Evolutionary conservation across 352 stramenopile genomes (phyloP).

Genomic region (Phytopythium montanum): DNA sequence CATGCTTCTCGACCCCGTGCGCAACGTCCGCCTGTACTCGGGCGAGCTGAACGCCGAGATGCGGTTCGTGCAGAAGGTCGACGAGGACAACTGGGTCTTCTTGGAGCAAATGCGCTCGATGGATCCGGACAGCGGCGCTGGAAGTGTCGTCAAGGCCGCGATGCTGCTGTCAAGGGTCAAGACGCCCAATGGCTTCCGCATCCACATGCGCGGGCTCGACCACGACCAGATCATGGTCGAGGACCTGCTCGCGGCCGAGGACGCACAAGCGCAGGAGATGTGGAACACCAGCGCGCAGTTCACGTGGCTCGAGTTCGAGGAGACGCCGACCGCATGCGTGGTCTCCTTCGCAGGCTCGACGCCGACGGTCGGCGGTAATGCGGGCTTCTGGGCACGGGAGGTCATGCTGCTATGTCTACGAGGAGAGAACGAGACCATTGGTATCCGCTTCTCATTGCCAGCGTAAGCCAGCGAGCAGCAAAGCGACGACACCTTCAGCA

Average conservation of each 20-base stretch:
- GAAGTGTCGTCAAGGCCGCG: background rate
- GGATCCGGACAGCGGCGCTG: conserved; percentile 3
- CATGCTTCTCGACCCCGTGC: conserved; percentile 1
- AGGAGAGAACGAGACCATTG: background rate
- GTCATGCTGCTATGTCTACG: conserved; percentile 2
- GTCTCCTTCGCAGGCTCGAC: conserved; percentile 5
- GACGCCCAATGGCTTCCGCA: background rate
- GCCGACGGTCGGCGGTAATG: conserved; percentile 3
- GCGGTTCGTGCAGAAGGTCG: conserved; percentile 7
- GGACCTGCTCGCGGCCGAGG: background rate
- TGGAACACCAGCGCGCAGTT: conserved; percentile 3
- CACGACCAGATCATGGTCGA: background rate
- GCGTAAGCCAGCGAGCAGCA: background rate
- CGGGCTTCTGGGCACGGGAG: conserved; percentile 7
- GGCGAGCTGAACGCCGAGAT: background rate
- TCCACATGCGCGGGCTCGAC: conserved; percentile 5
- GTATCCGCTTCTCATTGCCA: conserved; percentile 4
- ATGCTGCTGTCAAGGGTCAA: conserved; percentile 5
- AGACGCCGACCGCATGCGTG: background rate
- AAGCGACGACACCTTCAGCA: background rate
- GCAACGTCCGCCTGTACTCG: conserved; percentile 4
- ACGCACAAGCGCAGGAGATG: background rate
- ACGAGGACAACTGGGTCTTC: conserved; percentile 10
- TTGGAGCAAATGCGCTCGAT: conserved; percentile 4
- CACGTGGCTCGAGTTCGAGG: conserved; percentile 8